These are phyloP conservation scores for Rhizoctonia solani DNA, from an alignment of 1,284 basidiomycete species.

Conservation along the genomic window DNA sequence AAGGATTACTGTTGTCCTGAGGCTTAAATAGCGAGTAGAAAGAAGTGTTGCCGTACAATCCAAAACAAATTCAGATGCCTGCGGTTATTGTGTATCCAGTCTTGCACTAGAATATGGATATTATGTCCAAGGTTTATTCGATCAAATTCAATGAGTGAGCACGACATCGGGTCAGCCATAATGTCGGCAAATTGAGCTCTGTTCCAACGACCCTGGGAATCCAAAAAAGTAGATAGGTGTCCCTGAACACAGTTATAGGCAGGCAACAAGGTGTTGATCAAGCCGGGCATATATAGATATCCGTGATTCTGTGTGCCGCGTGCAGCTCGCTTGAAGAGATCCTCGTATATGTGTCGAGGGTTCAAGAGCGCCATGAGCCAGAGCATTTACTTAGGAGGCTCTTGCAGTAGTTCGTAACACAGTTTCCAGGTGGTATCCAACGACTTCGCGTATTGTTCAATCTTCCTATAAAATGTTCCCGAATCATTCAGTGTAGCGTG, in stretches of 20 bases:
- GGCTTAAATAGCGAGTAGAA: too few relatives aligned
- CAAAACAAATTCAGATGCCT: background rate
- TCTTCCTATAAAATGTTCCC: background rate
- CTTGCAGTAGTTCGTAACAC: background rate
- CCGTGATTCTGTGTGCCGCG: background rate
- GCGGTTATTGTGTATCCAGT: background rate
- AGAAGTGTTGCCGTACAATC: background rate
- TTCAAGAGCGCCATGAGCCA: constrained; percentile 5
- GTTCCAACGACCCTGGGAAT: background rate
- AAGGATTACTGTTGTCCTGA: too few relatives aligned
- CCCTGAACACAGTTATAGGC: background rate
- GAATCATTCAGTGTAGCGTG: background rate
- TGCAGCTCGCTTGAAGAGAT: constrained; percentile 10
- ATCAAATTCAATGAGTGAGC: constrained; percentile 5
- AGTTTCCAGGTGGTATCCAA: constrained; percentile 3
- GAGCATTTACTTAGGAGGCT: background rate
- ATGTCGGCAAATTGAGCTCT: background rate
- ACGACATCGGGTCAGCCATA: background rate
- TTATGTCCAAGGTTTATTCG: background rate
- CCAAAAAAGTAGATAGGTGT: background rate
- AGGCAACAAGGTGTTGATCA: background rate
- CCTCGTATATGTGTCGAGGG: background rate
- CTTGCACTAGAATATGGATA: background rate
- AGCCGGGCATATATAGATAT: background rate
- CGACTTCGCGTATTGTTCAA: constrained; percentile 4